These are phyloP conservation scores for Penicillium sp. DNA, from an alignment of 2,329 filamentous ascomycete species.

Conservation along the genomic window DNA sequence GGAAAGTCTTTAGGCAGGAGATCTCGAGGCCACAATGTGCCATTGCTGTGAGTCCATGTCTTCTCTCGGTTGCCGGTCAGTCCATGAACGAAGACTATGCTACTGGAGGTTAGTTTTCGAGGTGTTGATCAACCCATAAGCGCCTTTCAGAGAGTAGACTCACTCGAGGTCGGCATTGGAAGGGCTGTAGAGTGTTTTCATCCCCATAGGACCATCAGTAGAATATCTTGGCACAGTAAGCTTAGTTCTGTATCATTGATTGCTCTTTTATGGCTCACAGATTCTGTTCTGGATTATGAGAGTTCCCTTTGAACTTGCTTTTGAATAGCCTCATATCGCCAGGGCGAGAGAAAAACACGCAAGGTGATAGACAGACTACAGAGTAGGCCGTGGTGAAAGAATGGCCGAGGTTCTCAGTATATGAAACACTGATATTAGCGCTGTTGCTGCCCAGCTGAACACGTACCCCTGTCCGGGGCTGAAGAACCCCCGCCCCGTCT, in stretches of 20 bases:
- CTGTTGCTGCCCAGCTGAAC: background rate
- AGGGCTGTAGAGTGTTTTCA: conserved; percentile 2
- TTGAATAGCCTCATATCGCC: conserved; percentile 2
- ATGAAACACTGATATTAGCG: background rate
- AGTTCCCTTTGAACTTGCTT: conserved; percentile 1
- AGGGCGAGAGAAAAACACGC: background rate
- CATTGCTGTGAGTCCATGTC: conserved; percentile 18
- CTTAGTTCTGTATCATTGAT: background rate
- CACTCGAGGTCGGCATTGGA: conserved; percentile 4
- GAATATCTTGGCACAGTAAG: background rate
- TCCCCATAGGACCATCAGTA: conserved; percentile 1
- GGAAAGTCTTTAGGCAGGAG: conserved; percentile 16
- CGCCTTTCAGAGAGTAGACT: background rate
- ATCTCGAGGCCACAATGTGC: conserved; percentile 28
- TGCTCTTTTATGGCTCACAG: background rate
- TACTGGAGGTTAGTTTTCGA: background rate
- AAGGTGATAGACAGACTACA: background rate
- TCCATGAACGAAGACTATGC: conserved; percentile 4
- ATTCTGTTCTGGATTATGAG: background rate
- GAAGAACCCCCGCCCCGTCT: background rate
- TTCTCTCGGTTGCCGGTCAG: conserved; percentile 1
- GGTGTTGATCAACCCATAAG: no score
- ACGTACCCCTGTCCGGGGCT: conserved; percentile 4
- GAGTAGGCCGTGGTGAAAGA: background rate
- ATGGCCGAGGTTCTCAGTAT: background rate